Evolutionary conservation across 495 filamentous ascomycete species (phyloP).

Genomic region (Glonium stellatum): DNA sequence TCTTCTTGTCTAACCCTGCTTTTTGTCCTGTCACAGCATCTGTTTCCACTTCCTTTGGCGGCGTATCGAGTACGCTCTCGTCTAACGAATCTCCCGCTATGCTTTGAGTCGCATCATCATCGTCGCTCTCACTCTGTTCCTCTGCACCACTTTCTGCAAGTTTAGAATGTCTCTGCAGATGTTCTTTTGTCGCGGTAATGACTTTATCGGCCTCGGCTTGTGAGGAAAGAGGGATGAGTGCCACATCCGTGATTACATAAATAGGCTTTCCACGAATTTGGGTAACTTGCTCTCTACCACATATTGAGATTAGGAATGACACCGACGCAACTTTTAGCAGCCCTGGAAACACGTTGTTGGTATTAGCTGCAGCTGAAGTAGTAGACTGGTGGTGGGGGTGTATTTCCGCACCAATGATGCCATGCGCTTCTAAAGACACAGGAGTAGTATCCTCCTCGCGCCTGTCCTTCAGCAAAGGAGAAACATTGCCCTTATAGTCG

Average conservation of each 20-base stretch:
- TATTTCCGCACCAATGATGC: conserved; percentile 65
- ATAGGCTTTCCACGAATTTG: conserved; percentile 73
- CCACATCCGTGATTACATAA: conserved; percentile 78
- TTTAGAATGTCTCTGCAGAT: conserved; percentile 40
- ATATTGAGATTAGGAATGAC: conserved; percentile 79
- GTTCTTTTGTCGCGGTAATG: conserved; percentile 55
- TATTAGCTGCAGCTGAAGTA: background rate
- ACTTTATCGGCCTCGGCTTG: conserved; percentile 63
- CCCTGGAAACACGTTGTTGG: conserved; percentile 48
- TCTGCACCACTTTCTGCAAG: conserved; percentile 26
- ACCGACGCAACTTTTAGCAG: conserved; percentile 49
- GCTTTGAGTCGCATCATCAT: conserved; percentile 17
- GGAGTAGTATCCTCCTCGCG: conserved; percentile 39
- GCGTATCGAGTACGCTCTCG: conserved; percentile 16
- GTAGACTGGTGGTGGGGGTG: background rate
- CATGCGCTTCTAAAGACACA: conserved; percentile 63
- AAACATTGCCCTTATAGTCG: conserved; percentile 61
- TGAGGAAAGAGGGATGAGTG: conserved; percentile 77
- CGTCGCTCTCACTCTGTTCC: conserved; percentile 38
- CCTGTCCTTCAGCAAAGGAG: conserved; percentile 38
- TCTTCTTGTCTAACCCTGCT: conserved; percentile 37
- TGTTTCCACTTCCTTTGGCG: conserved; percentile 7
- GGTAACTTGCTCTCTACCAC: conserved; percentile 77
- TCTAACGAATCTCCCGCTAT: conserved; percentile 31
- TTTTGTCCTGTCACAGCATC: conserved; percentile 17